Evolutionary conservation across 1,139 yeast species (phyloP).

Genomic region (Diutina mesorugosa): DNA sequence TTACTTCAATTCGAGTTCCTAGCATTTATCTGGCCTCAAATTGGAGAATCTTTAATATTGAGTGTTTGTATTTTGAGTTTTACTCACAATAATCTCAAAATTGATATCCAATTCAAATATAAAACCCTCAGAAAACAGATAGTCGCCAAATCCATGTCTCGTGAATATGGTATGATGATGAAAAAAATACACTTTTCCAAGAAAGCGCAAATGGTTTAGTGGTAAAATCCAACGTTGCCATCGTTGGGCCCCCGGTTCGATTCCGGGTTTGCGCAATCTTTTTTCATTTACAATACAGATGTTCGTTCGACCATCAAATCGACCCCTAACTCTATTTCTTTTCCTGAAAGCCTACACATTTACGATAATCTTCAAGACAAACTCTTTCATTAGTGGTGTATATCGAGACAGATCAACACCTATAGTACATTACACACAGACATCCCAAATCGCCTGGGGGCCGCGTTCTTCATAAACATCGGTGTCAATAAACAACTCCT

Average conservation of each 20-base stretch:
- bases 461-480: constrained; percentile 73
- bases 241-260: neutral
- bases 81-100: no score
- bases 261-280: constrained; percentile 5
- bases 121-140: no score
- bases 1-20: no score
- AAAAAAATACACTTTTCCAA: constrained; percentile 32
- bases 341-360: no score
- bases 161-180: constrained; percentile 14
- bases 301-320: no score
- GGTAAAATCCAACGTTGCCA: neutral
- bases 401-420: neutral
- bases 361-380: neutral
- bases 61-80: no score
- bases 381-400: neutral
- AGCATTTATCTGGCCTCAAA: no score
- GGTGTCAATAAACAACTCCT: constrained; percentile 59
- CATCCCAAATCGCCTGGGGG: constrained; percentile 54
- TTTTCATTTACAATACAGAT: constrained; percentile 32
- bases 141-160: no score
- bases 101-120: no score
- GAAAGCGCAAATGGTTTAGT: neutral
- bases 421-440: constrained; percentile 13
- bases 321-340: no score
- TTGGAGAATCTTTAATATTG: no score